These are phyloP conservation scores for Limonomyces culmigenus DNA, from an alignment of 1,284 basidiomycete species.

Conservation along the genomic window DNA sequence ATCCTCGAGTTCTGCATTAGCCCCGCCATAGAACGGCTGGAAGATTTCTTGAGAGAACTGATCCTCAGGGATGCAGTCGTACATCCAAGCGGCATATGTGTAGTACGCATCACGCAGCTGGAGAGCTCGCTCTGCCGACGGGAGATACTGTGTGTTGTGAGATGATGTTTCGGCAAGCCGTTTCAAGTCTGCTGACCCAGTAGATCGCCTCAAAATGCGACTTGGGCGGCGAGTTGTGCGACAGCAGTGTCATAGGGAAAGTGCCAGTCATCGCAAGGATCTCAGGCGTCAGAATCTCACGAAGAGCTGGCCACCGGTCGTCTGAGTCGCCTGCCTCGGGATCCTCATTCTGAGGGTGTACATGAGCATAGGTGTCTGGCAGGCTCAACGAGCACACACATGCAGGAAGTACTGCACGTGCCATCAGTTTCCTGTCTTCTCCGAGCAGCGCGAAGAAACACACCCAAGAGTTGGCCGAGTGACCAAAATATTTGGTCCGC, in stretches of 20 bases:
- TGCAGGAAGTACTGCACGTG: conserved; percentile 70
- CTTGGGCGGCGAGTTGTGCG: conserved; percentile 17
- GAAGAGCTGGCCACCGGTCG: conserved; percentile 28
- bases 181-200: no score
- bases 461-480: conserved; percentile 64
- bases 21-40: conserved; percentile 39
- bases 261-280: conserved; percentile 45
- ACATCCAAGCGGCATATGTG: conserved; percentile 66
- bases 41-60: conserved; percentile 52
- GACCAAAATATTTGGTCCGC: conserved; percentile 55
- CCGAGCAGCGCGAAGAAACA: conserved; percentile 10
- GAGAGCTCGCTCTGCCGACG: conserved; percentile 35
- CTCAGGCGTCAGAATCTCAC: conserved; percentile 37
- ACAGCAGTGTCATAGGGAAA: conserved; percentile 38
- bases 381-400: conserved; percentile 19
- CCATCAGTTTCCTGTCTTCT: no score
- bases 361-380: conserved; percentile 1
- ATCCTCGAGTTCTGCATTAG: conserved; percentile 31
- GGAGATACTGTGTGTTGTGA: conserved; percentile 59
- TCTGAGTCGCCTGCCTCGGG: conserved; percentile 37
- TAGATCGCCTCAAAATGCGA: conserved; percentile 26
- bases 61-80: conserved; percentile 50
- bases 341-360: conserved; percentile 30
- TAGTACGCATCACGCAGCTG: conserved; percentile 49
- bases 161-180: no score